Base-by-base conservation (phyloP, 768 basidiomycete species). In the Pulveroboletus ravenelii region DNA sequence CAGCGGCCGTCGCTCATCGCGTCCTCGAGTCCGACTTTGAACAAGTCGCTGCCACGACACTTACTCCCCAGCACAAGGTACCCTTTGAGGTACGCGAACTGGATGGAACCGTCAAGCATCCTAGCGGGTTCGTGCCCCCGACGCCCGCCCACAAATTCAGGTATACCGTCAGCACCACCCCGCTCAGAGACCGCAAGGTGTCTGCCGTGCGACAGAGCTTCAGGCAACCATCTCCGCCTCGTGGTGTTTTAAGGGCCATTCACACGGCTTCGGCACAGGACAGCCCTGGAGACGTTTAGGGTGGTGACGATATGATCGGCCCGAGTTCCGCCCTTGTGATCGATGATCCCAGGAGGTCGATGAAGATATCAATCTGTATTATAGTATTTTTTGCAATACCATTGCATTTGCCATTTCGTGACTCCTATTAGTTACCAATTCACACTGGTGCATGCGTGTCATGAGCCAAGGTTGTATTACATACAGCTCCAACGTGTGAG, bases 111-210 rank as follows among this genome's bases (percentile, higher is more conserved):
- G 57, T 74, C 36, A 62, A 62, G 34, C 74, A 74, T 43, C 67
- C 74, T 1, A 73, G 72, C 29, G 75, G 75, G 1, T 77, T 74
- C 54, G 65, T 70, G 10, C 74, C 74, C 2, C 74, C 74, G 2
- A 76, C 74, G 1, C 68, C 74, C 29, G 61, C 63, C 32, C 55
- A 71, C 42, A 70, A 69, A 9, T 76, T 74, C 59, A 64, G 59
- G 41, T 48, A 60, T 15, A 31, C 42, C 9, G 56, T 54, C 48
- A 38, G 41, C 15, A 39, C 39, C 23, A 57, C n/a, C 18, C 18
- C 44, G 4, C 47, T 53, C 20, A 52, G 56, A 45, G 65, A 58
- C 23, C 52, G 63, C 39, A 62, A 59, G 39, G 49, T 48, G 5
- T 41, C 62, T 25, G 39, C 29, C 7, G 42, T 44, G 15, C 56